Evolutionary conservation across 2,329 filamentous ascomycete genomes (phyloP).

Genomic region (Sporothrix phasma): DNA sequence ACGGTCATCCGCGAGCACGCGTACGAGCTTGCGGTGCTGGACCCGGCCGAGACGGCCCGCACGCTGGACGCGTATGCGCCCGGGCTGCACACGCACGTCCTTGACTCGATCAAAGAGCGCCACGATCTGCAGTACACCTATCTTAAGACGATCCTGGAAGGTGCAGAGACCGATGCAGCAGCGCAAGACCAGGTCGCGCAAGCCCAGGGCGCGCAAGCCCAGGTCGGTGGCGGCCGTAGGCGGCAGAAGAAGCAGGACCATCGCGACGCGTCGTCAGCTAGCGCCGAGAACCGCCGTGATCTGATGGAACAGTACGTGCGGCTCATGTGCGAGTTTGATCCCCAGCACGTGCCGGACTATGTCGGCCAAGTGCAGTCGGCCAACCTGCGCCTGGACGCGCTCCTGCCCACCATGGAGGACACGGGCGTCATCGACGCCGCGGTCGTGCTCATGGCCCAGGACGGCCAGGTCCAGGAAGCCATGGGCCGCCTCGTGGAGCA

Average conservation of each 20-base stretch:
- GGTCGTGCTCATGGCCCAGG: conserved; percentile 78
- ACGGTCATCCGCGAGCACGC: conserved; percentile 56
- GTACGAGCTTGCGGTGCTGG: conserved; percentile 54
- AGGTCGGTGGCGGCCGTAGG: background rate
- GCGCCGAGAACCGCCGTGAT: conserved; percentile 31
- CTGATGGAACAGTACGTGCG: conserved; percentile 79
- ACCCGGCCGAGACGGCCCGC: conserved; percentile 54
- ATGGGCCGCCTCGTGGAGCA: conserved; percentile 81
- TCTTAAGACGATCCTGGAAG: conserved; percentile 65
- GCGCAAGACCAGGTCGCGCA: no score
- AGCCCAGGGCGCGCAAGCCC: no score
- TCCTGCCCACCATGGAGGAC: conserved; percentile 81
- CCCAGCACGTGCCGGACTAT: conserved; percentile 75
- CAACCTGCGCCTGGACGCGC: conserved; percentile 66
- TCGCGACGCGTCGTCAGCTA: background rate
- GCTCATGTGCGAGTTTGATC: conserved; percentile 81
- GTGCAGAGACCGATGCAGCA: conserved; percentile 16
- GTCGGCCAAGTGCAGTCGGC: conserved; percentile 63
- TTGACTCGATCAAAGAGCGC: conserved; percentile 51
- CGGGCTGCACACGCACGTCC: conserved; percentile 55
- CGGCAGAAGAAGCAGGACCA: background rate
- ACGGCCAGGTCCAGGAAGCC: conserved; percentile 71
- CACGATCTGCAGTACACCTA: conserved; percentile 65
- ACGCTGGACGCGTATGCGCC: conserved; percentile 53
- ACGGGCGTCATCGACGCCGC: conserved; percentile 88